Evolutionary conservation across 371 early-diverging fungal species (phyloP).

Genomic region (Spraguea lophii): DNA sequence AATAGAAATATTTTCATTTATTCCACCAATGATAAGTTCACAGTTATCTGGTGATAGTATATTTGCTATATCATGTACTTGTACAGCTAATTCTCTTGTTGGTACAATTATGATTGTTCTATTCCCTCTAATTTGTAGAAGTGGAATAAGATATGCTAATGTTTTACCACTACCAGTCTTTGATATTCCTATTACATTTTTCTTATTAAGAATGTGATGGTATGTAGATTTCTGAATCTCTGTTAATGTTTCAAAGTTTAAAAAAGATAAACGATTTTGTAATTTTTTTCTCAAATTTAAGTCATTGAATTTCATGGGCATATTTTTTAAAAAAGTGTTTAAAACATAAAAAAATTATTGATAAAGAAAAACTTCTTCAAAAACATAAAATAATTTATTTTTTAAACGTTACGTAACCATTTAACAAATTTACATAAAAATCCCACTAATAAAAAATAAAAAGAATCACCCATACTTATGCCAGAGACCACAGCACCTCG

Average conservation of each 20-base stretch:
- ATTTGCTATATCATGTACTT: slow-evolving; percentile 48
- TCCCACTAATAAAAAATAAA: no score
- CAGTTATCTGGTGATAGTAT: not conserved
- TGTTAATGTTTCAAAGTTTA: slow-evolving; percentile 23
- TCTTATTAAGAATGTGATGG: slow-evolving; percentile 70
- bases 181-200: slow-evolving; percentile 89
- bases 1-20: slow-evolving; percentile 25
- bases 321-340: no score
- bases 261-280: no score
- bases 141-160: slow-evolving; percentile 83
- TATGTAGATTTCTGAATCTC: slow-evolving; percentile 74
- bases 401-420: no score
- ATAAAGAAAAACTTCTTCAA: no score
- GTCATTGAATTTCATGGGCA: no score
- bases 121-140: slow-evolving; percentile 76
- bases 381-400: no score
- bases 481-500: no score
- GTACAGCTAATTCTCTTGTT: slow-evolving; percentile 71
- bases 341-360: no score
- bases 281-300: no score
- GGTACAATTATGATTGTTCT: slow-evolving; percentile 66
- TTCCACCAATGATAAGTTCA: slow-evolving; percentile 18
- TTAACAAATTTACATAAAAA: no score
- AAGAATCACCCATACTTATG: no score
- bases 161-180: slow-evolving; percentile 96